Evolutionary conservation across 2,329 filamentous ascomycete genomes (phyloP).

Genomic region (Pseudogymnoascus sp.): DNA sequence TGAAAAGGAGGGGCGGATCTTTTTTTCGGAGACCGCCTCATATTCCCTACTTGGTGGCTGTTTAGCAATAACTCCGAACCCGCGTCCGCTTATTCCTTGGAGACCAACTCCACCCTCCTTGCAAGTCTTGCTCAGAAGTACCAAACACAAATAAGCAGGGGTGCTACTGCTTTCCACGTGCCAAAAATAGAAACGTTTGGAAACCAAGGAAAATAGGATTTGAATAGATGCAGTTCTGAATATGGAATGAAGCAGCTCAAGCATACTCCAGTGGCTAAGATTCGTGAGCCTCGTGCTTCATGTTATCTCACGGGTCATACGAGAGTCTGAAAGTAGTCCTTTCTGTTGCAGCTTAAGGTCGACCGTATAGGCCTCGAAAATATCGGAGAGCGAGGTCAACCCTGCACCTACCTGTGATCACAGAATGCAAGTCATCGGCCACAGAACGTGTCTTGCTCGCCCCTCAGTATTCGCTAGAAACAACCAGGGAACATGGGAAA

Average conservation of each 20-base stretch:
- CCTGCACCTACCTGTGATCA: background rate
- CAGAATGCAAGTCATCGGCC: conserved; percentile 1
- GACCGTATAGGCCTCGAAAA: background rate
- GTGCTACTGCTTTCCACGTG: background rate
- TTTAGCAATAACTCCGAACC: background rate
- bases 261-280: background rate
- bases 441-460: background rate
- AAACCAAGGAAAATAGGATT: background rate
- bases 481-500: background rate
- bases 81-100: background rate
- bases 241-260: background rate
- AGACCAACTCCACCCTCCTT: background rate
- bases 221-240: background rate
- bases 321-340: background rate
- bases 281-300: background rate
- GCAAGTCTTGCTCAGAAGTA: background rate
- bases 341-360: background rate
- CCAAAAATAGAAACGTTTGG: background rate
- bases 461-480: background rate
- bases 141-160: conserved; percentile 1
- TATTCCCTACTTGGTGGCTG: background rate
- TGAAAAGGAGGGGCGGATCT: background rate
- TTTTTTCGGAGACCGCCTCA: background rate
- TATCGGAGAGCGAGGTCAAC: background rate
- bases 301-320: background rate